Conservation (phyloP, 108 stramenopile species). For the Fragilaria radians region DNA sequence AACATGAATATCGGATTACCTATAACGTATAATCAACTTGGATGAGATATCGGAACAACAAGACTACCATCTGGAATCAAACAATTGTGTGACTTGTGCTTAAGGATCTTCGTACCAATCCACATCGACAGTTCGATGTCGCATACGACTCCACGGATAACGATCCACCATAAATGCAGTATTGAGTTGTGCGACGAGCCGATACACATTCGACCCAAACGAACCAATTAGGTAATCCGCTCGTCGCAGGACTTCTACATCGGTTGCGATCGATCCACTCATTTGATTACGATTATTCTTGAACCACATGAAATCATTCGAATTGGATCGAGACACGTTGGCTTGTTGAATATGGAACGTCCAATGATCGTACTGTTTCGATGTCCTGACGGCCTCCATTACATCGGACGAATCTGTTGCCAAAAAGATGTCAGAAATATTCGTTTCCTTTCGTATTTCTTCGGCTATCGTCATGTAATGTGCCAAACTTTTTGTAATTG, state of each 20-base stretch:
- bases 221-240: conserved; percentile 21
- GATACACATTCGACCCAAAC: conserved; percentile 24
- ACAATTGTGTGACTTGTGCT: too few relatives aligned
- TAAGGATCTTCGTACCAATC: conserved; percentile 27
- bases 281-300: neutral
- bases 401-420: conserved; percentile 7
- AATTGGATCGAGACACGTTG: conserved; percentile 3
- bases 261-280: conserved; percentile 10
- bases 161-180: conserved; percentile 1
- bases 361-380: conserved; percentile 2
- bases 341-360: conserved; percentile 4
- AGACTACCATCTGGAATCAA: too few relatives aligned
- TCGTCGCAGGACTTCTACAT: conserved; percentile 12
- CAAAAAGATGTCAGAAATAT: conserved; percentile 9
- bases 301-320: conserved; percentile 14
- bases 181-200: conserved; percentile 17
- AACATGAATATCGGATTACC: too few relatives aligned
- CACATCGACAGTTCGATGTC: conserved; percentile 16
- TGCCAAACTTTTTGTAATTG: conserved; percentile 5
- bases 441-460: too few relatives aligned
- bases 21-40: too few relatives aligned
- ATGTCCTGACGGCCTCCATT: neutral
- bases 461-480: conserved; percentile 5
- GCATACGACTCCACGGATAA: conserved; percentile 4
- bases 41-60: too few relatives aligned